These are phyloP conservation scores for Pisolithus orientalis DNA, from an alignment of 768 basidiomycete genomes.

Conservation along the genomic window DNA sequence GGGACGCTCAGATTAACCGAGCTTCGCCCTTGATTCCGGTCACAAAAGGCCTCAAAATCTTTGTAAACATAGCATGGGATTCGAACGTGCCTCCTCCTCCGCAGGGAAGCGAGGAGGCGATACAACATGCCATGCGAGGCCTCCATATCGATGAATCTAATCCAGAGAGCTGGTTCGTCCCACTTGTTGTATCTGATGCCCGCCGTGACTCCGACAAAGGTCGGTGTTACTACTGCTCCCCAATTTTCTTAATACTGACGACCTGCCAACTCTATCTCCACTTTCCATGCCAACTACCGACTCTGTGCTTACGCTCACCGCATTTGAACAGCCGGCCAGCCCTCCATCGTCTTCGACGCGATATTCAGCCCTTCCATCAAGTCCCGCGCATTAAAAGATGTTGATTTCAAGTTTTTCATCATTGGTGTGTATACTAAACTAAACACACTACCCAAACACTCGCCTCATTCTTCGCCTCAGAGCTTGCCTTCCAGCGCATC, in stretches of 20 bases:
- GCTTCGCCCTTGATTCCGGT: conserved; percentile 30
- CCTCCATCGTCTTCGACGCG: conserved; percentile 68
- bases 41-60: conserved; percentile 53
- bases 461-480: conserved; percentile 30
- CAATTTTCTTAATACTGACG: conserved; percentile 1
- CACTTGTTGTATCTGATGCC: conserved; percentile 62
- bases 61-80: conserved; percentile 73
- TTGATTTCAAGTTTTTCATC: conserved; percentile 63
- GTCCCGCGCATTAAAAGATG: conserved; percentile 50
- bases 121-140: conserved; percentile 53
- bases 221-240: conserved; percentile 22
- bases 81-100: conserved; percentile 63
- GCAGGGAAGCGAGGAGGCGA: conserved; percentile 47
- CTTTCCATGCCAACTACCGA: neutral
- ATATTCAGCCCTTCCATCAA: conserved; percentile 57
- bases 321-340: conserved; percentile 51
- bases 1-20: conserved; percentile 1
- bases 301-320: conserved; percentile 1
- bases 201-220: conserved; percentile 67
- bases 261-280: conserved; percentile 11
- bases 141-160: conserved; percentile 36
- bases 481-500: conserved; percentile 62
- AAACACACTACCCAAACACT: conserved; percentile 1
- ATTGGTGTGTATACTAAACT: conserved; percentile 42
- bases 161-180: conserved; percentile 54